Evolutionary conservation across 1,284 basidiomycete species (phyloP), one percentile per base, ranked within the genome.

Genomic region (Leccinum angustisporum): DNA sequence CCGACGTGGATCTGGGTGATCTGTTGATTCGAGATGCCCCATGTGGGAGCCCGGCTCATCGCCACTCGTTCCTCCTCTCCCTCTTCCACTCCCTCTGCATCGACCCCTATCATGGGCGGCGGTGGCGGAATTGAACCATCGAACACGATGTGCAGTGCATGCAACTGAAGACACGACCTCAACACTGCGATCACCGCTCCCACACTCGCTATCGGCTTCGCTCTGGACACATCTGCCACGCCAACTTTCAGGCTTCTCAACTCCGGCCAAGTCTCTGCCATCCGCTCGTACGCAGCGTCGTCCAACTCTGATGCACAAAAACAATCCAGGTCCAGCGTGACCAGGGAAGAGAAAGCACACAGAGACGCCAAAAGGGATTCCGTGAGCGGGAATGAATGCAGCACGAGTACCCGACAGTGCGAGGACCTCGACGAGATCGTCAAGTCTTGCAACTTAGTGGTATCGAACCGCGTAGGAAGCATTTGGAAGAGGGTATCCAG

Each of bases 141-240:
- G 16, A 68, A 68, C 27, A 51, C 43, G 4, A 67, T 58, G 7
- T 59, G 59, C 31, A 67, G 9, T 5, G 52, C 56, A 3, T 56
- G 51, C 30, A 67, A 40, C 3, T 25, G 30, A 6, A 55, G 50
- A 61, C 66, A 67, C 14, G 48, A 57, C 25, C 25, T 58, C 52
- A 67, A 30, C 16, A 68, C 33, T 11, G 64, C 57, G 13, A 68
- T 58, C 33, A 68, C 59, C 21, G 65, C 67, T 1, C 51, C 46
- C n/a, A 64, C 50, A 3, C 61, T 64, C 9, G 66, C 67, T n/a
- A 27, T 16, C 18, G 66, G 66, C n/a, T 4, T 54, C 50, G 9
- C 36, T 30, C 38, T 58, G 2, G 51, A 58, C 50, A 52, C 27
- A 14, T 66, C 63, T 21, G 4, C 38, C 4, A 34, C 43, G 5